Evolutionary conservation across 139 green algal species (phyloP).

Genomic region (Volvox reticuliferus): DNA sequence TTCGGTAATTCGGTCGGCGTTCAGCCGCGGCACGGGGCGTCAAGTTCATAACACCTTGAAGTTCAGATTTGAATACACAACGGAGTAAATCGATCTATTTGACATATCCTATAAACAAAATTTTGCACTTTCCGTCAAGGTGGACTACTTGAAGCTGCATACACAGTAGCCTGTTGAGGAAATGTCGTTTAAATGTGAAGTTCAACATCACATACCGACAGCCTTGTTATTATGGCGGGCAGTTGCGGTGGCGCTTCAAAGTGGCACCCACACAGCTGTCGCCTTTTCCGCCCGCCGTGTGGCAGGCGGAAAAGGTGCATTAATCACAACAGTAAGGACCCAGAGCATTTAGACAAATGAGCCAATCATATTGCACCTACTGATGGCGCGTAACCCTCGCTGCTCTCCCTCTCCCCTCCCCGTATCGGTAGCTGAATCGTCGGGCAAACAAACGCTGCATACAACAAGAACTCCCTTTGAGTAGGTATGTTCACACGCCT

Average conservation of each 20-base stretch:
- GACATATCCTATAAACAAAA: too few relatives aligned
- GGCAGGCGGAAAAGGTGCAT: background rate
- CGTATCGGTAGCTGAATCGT: background rate
- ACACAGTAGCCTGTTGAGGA: background rate
- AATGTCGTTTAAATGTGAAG: background rate
- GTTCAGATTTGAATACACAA: too few relatives aligned
- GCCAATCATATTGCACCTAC: too few relatives aligned
- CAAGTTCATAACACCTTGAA: too few relatives aligned
- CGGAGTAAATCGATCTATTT: too few relatives aligned
- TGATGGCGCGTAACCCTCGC: too few relatives aligned
- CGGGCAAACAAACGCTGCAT: background rate
- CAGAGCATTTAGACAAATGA: too few relatives aligned
- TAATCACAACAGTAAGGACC: too few relatives aligned
- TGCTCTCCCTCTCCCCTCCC: background rate
- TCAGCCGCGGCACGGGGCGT: too few relatives aligned
- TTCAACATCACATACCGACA: background rate
- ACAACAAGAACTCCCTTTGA: background rate
- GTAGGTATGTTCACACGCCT: background rate
- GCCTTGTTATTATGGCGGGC: background rate
- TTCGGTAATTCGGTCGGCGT: too few relatives aligned
- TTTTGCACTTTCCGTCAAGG: too few relatives aligned
- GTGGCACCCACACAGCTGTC: background rate
- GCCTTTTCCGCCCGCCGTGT: background rate
- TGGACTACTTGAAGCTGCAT: too few relatives aligned
- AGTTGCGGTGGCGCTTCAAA: background rate